Conservation (phyloP, 2,329 filamentous ascomycete species). For the Alternaria panax region DNA sequence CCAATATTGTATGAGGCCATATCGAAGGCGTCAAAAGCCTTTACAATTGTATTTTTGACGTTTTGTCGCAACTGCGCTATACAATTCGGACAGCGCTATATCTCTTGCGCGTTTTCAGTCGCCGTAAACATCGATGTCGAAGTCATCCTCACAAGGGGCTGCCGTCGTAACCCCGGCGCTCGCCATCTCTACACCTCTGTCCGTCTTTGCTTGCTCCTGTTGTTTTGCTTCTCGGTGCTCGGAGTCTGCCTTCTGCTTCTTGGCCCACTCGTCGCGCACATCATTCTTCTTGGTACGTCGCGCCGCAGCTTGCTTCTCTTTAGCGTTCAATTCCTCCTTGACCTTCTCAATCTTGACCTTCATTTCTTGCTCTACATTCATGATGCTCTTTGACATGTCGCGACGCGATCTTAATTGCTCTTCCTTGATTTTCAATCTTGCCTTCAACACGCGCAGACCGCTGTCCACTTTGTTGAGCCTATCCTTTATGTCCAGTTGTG, state of each 20-base stretch:
- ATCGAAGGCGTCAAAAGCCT: not conserved
- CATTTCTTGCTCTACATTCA: not conserved
- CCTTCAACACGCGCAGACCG: not conserved
- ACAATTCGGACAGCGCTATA: too few species aligned
- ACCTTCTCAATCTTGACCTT: not conserved
- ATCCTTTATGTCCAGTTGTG: not conserved
- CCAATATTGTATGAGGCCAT: not conserved
- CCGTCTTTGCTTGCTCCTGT: not conserved
- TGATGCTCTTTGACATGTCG: not conserved
- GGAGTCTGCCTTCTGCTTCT: not conserved
- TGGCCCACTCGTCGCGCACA: not conserved
- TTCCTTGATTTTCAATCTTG: not conserved
- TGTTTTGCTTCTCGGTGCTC: not conserved
- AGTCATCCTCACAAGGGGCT: not conserved
- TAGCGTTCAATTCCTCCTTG: not conserved
- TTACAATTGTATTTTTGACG: not conserved
- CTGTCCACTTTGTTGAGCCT: not conserved
- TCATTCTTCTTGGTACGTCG: not conserved
- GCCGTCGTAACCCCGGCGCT: not conserved
- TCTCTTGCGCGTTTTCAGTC: not conserved
- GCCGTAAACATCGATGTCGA: conserved; percentile 1
- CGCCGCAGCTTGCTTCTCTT: not conserved
- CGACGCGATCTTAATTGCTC: not conserved
- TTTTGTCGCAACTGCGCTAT: not conserved
- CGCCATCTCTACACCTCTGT: not conserved